Conservation (phyloP, 192 early-diverging fungal species). For the Geranomyces variabilis region DNA sequence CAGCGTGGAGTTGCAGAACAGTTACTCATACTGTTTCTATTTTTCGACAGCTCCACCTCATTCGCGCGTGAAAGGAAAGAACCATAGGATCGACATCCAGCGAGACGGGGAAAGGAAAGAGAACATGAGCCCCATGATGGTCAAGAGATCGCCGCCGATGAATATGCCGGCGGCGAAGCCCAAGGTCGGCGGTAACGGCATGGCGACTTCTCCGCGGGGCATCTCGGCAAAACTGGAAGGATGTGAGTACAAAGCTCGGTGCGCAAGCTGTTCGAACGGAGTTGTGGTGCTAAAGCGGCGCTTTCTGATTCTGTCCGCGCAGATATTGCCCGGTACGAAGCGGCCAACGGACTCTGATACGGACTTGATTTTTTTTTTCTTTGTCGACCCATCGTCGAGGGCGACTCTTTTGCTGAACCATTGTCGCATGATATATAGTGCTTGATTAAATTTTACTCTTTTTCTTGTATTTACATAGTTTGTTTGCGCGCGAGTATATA, state of each 20-base stretch:
- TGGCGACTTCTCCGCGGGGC: slow-evolving; percentile 11
- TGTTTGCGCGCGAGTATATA: too few species aligned
- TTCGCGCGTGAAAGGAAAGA: not conserved
- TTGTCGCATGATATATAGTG: too few species aligned
- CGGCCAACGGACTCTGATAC: slow-evolving; percentile 7
- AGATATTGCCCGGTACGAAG: slow-evolving; percentile 31
- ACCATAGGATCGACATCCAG: not conserved
- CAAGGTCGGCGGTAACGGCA: not conserved
- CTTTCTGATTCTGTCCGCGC: not conserved
- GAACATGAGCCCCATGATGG: not conserved
- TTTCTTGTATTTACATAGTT: too few species aligned
- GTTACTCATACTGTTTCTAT: not conserved
- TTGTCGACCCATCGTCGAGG: too few species aligned
- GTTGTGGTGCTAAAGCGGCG: too few species aligned
- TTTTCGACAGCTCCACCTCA: too few species aligned
- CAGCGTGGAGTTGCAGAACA: too few species aligned
- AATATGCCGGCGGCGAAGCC: not conserved
- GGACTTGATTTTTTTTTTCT: not conserved
- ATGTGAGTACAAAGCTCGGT: slow-evolving; percentile 34
- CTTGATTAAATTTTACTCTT: too few species aligned
- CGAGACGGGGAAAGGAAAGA: not conserved
- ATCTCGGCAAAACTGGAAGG: slow-evolving; percentile 14
- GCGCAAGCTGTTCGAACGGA: too few species aligned
- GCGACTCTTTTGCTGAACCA: too few species aligned
- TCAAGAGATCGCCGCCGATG: not conserved